phyloP scores from a whole-genome alignment of 2,329 filamentous ascomycete species.

The Thielaviopsis euricoi region DNA sequence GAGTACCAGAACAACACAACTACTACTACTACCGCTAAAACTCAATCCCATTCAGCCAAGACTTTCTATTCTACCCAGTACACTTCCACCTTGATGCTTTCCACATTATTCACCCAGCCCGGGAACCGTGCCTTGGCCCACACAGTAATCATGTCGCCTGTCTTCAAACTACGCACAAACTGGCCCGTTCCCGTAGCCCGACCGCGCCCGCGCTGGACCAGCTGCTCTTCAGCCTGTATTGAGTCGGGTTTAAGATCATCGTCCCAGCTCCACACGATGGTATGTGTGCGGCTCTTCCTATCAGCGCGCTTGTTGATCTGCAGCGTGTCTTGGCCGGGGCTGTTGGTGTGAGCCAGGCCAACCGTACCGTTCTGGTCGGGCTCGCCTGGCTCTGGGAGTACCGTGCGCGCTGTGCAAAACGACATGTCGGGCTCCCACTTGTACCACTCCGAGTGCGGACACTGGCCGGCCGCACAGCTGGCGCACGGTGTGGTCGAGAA shows the following conservation, averaged over 20 bases:
- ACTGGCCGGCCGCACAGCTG: slow-evolving; percentile 20
- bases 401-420: slow-evolving; percentile 21
- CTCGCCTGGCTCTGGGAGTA: slow-evolving; percentile 20
- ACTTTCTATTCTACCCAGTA: slow-evolving; percentile 31
- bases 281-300: slow-evolving; percentile 22
- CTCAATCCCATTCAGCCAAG: too few relatives aligned
- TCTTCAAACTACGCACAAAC: slow-evolving; percentile 36
- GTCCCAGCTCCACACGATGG: slow-evolving; percentile 35
- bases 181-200: slow-evolving; percentile 32
- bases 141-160: slow-evolving; percentile 45
- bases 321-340: slow-evolving; percentile 24
- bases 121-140: slow-evolving; percentile 43
- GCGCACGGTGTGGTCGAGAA: slow-evolving; percentile 18
- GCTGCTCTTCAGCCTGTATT: slow-evolving; percentile 19
- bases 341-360: slow-evolving; percentile 24
- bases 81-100: slow-evolving; percentile 35
- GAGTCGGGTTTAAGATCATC: slow-evolving; percentile 31
- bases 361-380: slow-evolving; percentile 9
- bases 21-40: too few relatives aligned
- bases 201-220: slow-evolving; percentile 32
- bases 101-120: slow-evolving; percentile 35
- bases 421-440: slow-evolving; percentile 14
- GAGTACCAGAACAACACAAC: too few relatives aligned
- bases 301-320: slow-evolving; percentile 29
- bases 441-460: background rate